Percentiles rank a stretch among this genome's conserved stretches.
Conservation (phyloP, 1,139 yeast genomes). For the Entelexis paramagnoliae region DNA sequence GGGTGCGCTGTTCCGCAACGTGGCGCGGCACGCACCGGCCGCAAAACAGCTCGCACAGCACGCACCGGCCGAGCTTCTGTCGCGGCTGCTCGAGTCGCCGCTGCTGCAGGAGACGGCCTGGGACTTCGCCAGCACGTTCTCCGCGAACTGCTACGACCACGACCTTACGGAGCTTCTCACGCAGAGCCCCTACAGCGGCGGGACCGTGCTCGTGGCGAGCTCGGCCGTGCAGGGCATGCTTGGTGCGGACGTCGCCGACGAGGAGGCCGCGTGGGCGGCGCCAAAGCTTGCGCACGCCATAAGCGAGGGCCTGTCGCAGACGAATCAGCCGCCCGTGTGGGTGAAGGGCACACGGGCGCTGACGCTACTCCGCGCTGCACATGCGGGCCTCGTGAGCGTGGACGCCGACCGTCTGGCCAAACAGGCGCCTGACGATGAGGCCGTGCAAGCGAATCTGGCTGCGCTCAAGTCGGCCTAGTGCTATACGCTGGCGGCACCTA, state of each 20-base stretch:
- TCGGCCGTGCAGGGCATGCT: slow-evolving; percentile 2
- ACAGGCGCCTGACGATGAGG: not conserved
- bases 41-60: slow-evolving; percentile 13
- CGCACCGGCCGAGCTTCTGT: slow-evolving; percentile 9
- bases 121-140: slow-evolving; percentile 17
- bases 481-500: too few species aligned
- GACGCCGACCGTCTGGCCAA: not conserved
- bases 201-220: slow-evolving; percentile 6
- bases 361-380: slow-evolving; percentile 4
- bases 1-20: slow-evolving; percentile 21
- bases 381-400: not conserved
- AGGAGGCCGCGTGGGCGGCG: slow-evolving; percentile 3
- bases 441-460: not conserved
- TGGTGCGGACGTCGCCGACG: not conserved
- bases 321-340: slow-evolving; percentile 9
- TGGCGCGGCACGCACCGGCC: slow-evolving; percentile 16
- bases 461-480: not conserved
- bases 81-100: slow-evolving; percentile 5
- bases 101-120: slow-evolving; percentile 11
- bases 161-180: slow-evolving; percentile 6
- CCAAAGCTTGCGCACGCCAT: slow-evolving; percentile 4
- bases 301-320: not conserved
- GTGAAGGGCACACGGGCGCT: slow-evolving; percentile 17
- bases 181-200: slow-evolving; percentile 4
- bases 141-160: slow-evolving; percentile 11